Percentiles rank a stretch among this genome's conserved stretches.
These are phyloP conservation scores for Moesziomyces globuligerus DNA, from an alignment of 1,284 basidiomycete species.

Conservation along the genomic window DNA sequence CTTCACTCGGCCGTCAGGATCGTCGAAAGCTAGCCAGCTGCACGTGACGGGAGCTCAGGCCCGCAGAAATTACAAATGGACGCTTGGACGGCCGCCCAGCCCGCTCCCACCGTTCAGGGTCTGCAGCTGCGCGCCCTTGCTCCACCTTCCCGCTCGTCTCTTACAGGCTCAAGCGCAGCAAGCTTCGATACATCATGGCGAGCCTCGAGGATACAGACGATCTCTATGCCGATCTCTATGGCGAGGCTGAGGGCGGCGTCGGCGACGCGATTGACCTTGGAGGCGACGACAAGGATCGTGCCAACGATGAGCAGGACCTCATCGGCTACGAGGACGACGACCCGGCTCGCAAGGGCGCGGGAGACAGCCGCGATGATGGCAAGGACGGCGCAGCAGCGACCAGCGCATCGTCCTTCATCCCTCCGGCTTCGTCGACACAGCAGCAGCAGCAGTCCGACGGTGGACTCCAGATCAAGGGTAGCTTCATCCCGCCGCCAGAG, in stretches of 20 bases:
- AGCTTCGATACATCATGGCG: constrained; percentile 26
- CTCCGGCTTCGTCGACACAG: constrained; percentile 23
- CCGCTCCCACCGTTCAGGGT: too few species aligned
- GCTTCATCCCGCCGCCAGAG: constrained; percentile 42
- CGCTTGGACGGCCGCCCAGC: too few species aligned
- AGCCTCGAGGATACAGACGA: constrained; percentile 55
- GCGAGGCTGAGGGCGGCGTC: constrained; percentile 26
- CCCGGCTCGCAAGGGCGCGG: constrained; percentile 1
- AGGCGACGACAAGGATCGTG: constrained; percentile 16
- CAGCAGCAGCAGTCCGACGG: constrained; percentile 15
- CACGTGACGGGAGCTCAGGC: too few species aligned
- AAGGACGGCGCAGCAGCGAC: constrained; percentile 6
- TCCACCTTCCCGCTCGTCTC: too few species aligned
- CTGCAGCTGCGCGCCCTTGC: too few species aligned
- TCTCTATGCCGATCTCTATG: constrained; percentile 61
- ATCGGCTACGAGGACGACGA: constrained; percentile 40
- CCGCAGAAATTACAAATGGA: too few species aligned
- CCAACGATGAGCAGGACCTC: constrained; percentile 39
- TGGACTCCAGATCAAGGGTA: constrained; percentile 45
- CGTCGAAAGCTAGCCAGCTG: too few species aligned
- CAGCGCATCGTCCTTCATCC: constrained; percentile 30
- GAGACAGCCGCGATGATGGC: not conserved
- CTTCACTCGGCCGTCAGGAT: too few species aligned
- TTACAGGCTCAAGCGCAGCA: too few species aligned
- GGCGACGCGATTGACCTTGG: constrained; percentile 39